Evolutionary conservation across 2,329 filamentous ascomycete genomes (phyloP).

Genomic region (Aspergillus novoparasiticus): DNA sequence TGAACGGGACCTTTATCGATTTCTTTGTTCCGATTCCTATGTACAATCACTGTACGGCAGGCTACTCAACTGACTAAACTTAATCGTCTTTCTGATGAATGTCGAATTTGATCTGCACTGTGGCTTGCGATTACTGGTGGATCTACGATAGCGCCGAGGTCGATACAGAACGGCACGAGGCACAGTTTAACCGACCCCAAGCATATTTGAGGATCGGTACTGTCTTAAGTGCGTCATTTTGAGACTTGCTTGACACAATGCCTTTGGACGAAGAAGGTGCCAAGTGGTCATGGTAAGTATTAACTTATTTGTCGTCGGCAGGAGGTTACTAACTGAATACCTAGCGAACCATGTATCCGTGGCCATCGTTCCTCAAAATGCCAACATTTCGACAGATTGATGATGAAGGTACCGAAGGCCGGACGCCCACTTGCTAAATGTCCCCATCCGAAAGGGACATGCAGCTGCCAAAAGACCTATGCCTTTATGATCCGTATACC

Average conservation of each 20-base stretch:
- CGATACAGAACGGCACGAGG: neutral
- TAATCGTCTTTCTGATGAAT: neutral
- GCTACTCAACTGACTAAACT: neutral
- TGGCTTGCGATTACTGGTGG: neutral
- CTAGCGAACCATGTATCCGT: constrained; percentile 51
- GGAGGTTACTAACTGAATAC: neutral
- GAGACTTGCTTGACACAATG: constrained; percentile 31
- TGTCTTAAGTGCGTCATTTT: neutral
- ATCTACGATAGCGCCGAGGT: neutral
- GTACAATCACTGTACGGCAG: neutral
- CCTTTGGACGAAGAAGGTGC: constrained; percentile 47
- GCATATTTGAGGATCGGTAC: neutral
- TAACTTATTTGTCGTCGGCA: neutral
- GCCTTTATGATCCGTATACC: constrained; percentile 50
- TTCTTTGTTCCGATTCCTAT: neutral
- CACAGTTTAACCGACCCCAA: neutral
- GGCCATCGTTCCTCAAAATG: constrained; percentile 54
- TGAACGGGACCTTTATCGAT: neutral
- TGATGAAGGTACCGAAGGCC: constrained; percentile 54
- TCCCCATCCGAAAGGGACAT: constrained; percentile 47
- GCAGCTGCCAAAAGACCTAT: constrained; percentile 45
- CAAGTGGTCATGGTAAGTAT: constrained; percentile 50
- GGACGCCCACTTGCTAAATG: constrained; percentile 52
- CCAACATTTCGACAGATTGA: constrained; percentile 50
- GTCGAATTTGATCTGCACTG: neutral